Evolutionary conservation across 1,284 basidiomycete genomes (phyloP), one percentile per base, ranked within the genome.

Genomic region (Apiotrichum sp.): DNA sequence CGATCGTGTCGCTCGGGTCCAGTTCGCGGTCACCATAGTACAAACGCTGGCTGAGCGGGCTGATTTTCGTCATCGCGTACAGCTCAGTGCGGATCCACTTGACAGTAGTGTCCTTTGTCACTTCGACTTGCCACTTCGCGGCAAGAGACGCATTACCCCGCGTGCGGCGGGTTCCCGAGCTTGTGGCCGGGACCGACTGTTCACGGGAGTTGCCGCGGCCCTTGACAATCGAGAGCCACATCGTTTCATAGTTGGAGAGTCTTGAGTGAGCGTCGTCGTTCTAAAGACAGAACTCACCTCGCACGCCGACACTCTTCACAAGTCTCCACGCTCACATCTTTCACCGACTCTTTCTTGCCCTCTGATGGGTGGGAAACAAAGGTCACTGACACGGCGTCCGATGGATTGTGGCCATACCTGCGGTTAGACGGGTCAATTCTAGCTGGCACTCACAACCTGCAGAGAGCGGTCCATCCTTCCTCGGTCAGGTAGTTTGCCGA

Each of bases 11-110:
- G 3, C 50, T 53, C 3, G 61, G 48, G 2, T 59, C 57, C 16
- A 71, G 53, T 45, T 69, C 62, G 16, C 57, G 46, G 6, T 50
- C 63, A 8, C 59, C 48, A 45, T 66, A 64, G 14, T 48, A 56
- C 1, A 73, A 38, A 10, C 47, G 53, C 45, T 72, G 71, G 8
- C 52, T 57, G 13, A 70, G 61, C 1, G 70, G 71, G 4, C 61
- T 59, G 8, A 73, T 45, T 11, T 59, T 58, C 13, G 53, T 56
- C 22, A 45, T 16, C 1, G 55, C 35, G 39, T 61, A 63, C 8
- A 72, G 62, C 50, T 63, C 52, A 1, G 67, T 44, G 50, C 69
- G 70, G 54, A 75, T 50, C 7, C 69, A 65, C 32, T 62, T 63
- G 43, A 73, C 48, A 0, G 65, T 63, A 8, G 64, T 69, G 1